Evolutionary conservation across 2,329 filamentous ascomycete genomes (phyloP), one percentile per base, ranked within the genome.

Genomic region (Penicillium freii): DNA sequence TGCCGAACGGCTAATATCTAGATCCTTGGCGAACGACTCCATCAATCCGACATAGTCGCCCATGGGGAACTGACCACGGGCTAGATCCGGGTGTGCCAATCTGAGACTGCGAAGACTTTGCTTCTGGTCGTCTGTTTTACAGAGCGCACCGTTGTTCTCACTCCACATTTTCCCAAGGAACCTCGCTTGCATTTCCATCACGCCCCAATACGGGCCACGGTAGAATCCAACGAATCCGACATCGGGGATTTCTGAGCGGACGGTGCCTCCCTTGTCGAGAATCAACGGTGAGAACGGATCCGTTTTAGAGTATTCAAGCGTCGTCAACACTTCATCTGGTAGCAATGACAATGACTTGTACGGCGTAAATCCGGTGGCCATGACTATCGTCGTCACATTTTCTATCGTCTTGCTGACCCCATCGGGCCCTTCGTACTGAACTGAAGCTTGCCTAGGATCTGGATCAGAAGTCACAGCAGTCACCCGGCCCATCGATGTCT

Each of bases 191-290:
- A 92, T 90, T 71, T 94, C 90, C 82, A 93, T 91, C 0, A 92
- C 86, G 1, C 88, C 88, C 91, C 91, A 95, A 71, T 91, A 94
- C 0, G 90, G 90, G 0, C 89, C 89, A 59, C 91, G 83, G 69
- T 95, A 95, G 73, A 92, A 91, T 0, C 91, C 91, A 1, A 94
- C 87, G 66, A 94, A 92, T 0, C 89, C 90, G 0, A 94, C 75
- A 6, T 82, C 83, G 0, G 87, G 82, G 0, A 92, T 72, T 0
- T 79, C 75, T 0, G 82, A 81, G 57, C 87, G 84, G 54, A 87
- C 78, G 0, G 86, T 87, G 1, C 83, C 84, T 62, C 90, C 87
- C 49, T 88, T 86, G 23, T 87, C 84, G 0, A 94, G 78, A 0
- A 88, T 82, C 1, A 90, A 71, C 0, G 87, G 86, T n/a, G 87